These are phyloP conservation scores for Casuarina glauca DNA, from an alignment of 306 rosid species.

Conservation along the genomic window DNA sequence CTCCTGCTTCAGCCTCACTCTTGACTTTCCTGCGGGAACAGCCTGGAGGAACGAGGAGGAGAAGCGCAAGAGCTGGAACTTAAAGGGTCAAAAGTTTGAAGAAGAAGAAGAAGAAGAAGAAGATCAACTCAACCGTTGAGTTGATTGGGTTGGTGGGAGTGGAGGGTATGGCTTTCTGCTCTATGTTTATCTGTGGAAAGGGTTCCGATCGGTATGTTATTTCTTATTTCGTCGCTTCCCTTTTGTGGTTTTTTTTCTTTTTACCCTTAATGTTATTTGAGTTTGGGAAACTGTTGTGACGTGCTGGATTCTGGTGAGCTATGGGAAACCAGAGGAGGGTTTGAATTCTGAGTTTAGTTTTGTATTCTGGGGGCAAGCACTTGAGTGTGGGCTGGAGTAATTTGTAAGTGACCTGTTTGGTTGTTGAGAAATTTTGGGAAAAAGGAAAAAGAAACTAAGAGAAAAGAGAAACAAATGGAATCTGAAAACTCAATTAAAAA, in stretches of 20 bases:
- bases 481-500: slow-evolving; percentile 16
- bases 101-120: neutral
- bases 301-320: slow-evolving; percentile 10
- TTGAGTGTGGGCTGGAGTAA: slow-evolving; percentile 16
- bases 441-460: slow-evolving; percentile 11
- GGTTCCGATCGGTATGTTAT: slow-evolving; percentile 69
- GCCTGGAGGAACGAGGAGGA: slow-evolving; percentile 8
- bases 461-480: neutral
- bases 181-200: slow-evolving; percentile 67
- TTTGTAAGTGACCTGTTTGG: slow-evolving; percentile 11
- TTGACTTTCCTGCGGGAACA: slow-evolving; percentile 19
- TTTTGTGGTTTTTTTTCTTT: slow-evolving; percentile 7
- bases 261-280: slow-evolving; percentile 7
- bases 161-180: slow-evolving; percentile 56
- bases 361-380: slow-evolving; percentile 15
- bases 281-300: slow-evolving; percentile 5
- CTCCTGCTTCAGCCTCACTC: slow-evolving; percentile 19
- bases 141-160: slow-evolving; percentile 24
- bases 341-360: slow-evolving; percentile 41
- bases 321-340: slow-evolving; percentile 14
- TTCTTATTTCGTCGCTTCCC: slow-evolving; percentile 8
- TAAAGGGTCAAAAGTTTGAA: neutral
- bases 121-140: neutral
- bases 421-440: neutral
- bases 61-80: neutral